A percentile compares a stretch with the other conserved stretches of the same genome.
Conservation (phyloP, 306 rosid genomes). For the Quillaja saponaria region DNA sequence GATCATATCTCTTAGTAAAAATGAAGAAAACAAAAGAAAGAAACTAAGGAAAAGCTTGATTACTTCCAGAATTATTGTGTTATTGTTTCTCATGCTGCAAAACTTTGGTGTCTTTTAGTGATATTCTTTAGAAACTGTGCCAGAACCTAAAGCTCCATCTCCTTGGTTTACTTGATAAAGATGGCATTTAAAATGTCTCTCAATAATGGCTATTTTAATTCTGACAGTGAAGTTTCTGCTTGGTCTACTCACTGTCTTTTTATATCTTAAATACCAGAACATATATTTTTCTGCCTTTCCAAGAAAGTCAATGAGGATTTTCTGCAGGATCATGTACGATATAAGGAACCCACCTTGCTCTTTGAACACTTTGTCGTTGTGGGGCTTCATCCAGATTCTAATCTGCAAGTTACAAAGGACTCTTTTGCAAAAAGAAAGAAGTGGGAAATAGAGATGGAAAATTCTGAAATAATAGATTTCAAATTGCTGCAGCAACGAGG, state of each 20-base stretch:
- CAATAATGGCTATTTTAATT: too few species aligned
- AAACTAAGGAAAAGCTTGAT: too few species aligned
- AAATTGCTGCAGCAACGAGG: constrained; percentile 47
- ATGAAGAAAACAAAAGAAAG: too few species aligned
- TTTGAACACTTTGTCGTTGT: constrained; percentile 88
- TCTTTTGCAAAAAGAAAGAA: constrained; percentile 73
- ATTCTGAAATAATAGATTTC: constrained; percentile 43
- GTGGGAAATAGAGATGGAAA: constrained; percentile 62
- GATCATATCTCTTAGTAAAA: too few species aligned
- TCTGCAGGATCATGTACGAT: constrained; percentile 61
- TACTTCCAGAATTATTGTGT: too few species aligned
- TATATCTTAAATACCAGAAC: constrained; percentile 32
- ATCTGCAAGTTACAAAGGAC: constrained; percentile 64
- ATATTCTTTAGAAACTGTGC: too few species aligned
- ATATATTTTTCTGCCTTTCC: constrained; percentile 26
- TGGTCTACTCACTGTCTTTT: constrained; percentile 23
- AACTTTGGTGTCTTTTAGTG: too few species aligned
- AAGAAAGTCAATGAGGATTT: constrained; percentile 37
- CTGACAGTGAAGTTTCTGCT: constrained; percentile 6
- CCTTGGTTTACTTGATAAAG: too few species aligned
- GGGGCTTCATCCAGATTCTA: constrained; percentile 90
- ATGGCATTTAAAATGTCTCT: too few species aligned
- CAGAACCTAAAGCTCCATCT: too few species aligned
- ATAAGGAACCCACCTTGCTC: constrained; percentile 76
- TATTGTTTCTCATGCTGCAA: too few species aligned